phyloP scores from a whole-genome alignment of 441 rosid species.

The Aquilaria agallochum region DNA sequence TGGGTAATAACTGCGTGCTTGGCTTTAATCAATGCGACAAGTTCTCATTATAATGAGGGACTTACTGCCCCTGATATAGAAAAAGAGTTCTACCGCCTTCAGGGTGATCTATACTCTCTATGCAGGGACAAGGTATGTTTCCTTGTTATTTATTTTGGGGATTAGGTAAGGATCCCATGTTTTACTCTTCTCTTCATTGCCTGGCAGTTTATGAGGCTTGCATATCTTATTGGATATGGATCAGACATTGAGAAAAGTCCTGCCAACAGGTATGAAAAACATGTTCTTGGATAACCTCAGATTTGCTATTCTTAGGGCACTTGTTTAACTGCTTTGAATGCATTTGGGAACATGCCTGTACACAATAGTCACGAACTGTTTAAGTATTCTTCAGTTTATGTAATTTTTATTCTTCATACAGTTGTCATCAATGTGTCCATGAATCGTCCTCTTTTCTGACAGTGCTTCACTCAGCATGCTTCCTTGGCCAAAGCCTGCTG shows the following conservation, averaged over 20 bases:
- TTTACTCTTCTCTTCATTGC: slow-evolving; percentile 15
- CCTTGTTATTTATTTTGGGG: slow-evolving; percentile 17
- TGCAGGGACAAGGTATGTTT: slow-evolving; percentile 80
- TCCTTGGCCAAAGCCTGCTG: slow-evolving; percentile 96
- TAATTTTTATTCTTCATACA: slow-evolving; percentile 2
- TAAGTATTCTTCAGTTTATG: not conserved
- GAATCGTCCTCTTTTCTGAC: slow-evolving; percentile 29
- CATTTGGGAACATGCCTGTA: not conserved
- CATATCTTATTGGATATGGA: slow-evolving; percentile 94
- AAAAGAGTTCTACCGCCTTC: slow-evolving; percentile 91
- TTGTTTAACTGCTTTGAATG: slow-evolving; percentile 7
- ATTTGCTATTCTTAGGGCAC: not conserved
- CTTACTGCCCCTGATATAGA: slow-evolving; percentile 68
- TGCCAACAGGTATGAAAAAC: slow-evolving; percentile 65
- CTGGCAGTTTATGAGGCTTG: slow-evolving; percentile 97
- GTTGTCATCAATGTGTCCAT: slow-evolving; percentile 1
- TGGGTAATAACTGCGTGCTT: slow-evolving; percentile 96
- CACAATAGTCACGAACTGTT: too few relatives aligned
- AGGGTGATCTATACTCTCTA: slow-evolving; percentile 94
- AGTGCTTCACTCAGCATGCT: slow-evolving; percentile 99
- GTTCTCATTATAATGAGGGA: slow-evolving; percentile 68
- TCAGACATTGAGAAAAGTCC: slow-evolving; percentile 91
- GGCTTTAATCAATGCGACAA: slow-evolving; percentile 68
- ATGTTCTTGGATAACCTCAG: not conserved
- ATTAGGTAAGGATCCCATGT: slow-evolving; percentile 8